Percentiles rank a stretch among this genome's conserved stretches.
These are phyloP conservation scores for Lizonia empirigonia DNA, from an alignment of 2,329 filamentous ascomycete species.

Conservation along the genomic window DNA sequence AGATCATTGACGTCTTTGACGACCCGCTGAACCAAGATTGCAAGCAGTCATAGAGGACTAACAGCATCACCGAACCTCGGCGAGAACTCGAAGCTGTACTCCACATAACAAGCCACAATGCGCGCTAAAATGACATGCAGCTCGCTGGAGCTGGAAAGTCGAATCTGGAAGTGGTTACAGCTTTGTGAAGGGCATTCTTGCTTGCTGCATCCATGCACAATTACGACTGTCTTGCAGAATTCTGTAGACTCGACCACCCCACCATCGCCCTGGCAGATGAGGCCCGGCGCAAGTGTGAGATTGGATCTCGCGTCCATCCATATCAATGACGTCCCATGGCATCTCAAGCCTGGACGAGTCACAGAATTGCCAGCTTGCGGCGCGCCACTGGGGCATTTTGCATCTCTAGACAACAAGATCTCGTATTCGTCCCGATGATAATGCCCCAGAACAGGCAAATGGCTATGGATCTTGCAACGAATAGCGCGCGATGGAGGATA, in stretches of 20 bases:
- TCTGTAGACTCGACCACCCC: conserved; percentile 22
- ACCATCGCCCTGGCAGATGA: conserved; percentile 12
- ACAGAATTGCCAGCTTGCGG: conserved; percentile 8
- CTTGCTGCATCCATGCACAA: conserved; percentile 21
- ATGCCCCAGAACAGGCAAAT: conserved; percentile 18
- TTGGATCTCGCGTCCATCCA: conserved; percentile 1
- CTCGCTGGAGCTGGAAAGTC: conserved; percentile 23
- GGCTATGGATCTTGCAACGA: conserved; percentile 18
- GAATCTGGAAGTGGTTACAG: conserved; percentile 6
- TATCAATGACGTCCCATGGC: background rate
- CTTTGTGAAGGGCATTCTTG: conserved; percentile 23
- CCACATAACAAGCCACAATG: conserved; percentile 20
- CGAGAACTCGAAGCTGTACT: conserved; percentile 17
- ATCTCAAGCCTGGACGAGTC: background rate
- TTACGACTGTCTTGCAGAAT: background rate
- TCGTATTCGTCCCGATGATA: conserved; percentile 9
- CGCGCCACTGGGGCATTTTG: background rate
- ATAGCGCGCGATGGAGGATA: conserved; percentile 18
- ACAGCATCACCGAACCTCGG: conserved; percentile 21
- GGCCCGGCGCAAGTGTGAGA: conserved; percentile 1
- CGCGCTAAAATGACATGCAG: conserved; percentile 34
- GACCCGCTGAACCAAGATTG: conserved; percentile 9
- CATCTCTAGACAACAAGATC: conserved; percentile 7
- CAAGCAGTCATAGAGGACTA: background rate
- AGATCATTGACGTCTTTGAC: conserved; percentile 11